These are phyloP conservation scores for Neurospora sp. DNA, from an alignment of 495 filamentous ascomycete species.

Conservation along the genomic window DNA sequence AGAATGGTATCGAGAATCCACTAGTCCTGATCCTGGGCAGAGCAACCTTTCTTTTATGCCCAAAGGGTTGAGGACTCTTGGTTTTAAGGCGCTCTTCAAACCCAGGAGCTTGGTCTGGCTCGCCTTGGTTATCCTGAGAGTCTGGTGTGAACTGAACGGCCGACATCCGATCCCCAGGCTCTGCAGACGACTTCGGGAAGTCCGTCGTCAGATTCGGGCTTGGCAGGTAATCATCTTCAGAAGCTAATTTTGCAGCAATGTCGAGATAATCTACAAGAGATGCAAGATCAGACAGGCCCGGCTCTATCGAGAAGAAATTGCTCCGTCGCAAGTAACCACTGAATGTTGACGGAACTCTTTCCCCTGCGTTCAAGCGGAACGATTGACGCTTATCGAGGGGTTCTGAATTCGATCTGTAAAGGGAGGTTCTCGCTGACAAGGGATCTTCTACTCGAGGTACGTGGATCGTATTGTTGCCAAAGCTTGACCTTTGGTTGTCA, in stretches of 20 bases:
- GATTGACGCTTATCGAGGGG: background rate
- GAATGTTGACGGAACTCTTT: slow-evolving; percentile 1
- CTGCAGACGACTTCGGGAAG: background rate
- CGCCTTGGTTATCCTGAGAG: background rate
- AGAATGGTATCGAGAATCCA: background rate
- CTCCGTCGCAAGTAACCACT: slow-evolving; percentile 1
- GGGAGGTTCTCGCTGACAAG: background rate
- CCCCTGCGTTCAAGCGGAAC: background rate
- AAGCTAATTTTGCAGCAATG: background rate
- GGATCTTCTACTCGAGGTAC: background rate
- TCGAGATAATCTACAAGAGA: slow-evolving; percentile 11
- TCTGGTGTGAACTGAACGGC: background rate
- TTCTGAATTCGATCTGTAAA: background rate
- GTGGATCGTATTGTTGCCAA: background rate
- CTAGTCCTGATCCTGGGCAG: slow-evolving; percentile 2
- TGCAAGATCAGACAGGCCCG: slow-evolving; percentile 14
- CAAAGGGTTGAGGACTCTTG: background rate
- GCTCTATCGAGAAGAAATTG: slow-evolving; percentile 16
- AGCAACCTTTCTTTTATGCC: slow-evolving; percentile 5
- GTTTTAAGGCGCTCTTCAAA: background rate
- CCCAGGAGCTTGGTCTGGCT: background rate
- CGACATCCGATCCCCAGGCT: background rate
- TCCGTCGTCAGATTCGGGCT: background rate
- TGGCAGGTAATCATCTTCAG: background rate
- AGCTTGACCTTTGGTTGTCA: background rate